phyloP scores from a whole-genome alignment of 2,329 filamentous ascomycete genomes.

The Metarhizium brunneum region DNA sequence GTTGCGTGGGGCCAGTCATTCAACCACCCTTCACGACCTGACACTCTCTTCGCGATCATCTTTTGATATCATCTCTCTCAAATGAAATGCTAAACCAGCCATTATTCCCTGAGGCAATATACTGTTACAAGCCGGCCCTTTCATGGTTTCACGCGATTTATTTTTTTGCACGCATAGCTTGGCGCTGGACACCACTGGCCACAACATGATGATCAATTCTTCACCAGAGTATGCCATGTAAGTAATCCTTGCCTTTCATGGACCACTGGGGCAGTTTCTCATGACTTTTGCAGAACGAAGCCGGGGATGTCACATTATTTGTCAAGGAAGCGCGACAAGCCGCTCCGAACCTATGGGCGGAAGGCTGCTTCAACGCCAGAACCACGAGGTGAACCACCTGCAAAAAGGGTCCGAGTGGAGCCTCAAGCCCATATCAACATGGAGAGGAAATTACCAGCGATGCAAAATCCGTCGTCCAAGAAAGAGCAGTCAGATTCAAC shows the following conservation, averaged over 20 bases:
- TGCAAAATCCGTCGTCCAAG: neutral
- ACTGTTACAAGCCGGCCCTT: neutral
- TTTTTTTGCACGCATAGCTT: neutral
- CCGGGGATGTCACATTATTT: conserved; percentile 13
- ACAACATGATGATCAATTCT: conserved; percentile 8
- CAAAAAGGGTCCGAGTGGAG: conserved; percentile 16
- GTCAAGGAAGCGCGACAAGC: conserved; percentile 21
- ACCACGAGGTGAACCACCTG: conserved; percentile 13
- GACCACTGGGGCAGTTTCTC: neutral
- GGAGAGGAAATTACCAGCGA: neutral
- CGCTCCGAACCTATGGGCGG: conserved; percentile 32
- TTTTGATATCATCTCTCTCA: neutral
- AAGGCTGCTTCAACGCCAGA: conserved; percentile 17
- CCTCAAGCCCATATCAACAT: neutral
- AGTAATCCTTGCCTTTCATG: neutral
- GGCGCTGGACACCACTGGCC: neutral
- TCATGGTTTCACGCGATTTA: neutral
- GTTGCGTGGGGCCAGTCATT: neutral
- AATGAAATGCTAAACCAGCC: neutral
- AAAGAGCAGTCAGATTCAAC: neutral
- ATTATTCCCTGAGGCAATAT: neutral
- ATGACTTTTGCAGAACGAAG: conserved; percentile 20
- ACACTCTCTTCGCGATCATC: neutral
- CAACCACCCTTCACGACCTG: neutral
- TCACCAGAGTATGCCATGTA: conserved; percentile 23